Conservation (phyloP, 352 stramenopile genomes). For the Globisporangium cylindrosporum region DNA sequence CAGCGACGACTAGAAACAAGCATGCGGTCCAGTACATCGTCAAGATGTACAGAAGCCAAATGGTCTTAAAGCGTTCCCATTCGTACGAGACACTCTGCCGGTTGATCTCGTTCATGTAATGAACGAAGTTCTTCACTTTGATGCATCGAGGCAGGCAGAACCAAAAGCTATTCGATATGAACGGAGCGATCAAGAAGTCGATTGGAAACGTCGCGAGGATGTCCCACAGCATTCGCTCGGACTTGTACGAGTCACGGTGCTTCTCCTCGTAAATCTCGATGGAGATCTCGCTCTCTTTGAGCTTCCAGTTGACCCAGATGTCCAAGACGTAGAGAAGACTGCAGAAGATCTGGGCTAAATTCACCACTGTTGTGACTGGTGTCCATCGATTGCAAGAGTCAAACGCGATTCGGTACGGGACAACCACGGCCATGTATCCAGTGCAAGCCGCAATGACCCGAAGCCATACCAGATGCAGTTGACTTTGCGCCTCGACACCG, state of each 20-base stretch:
- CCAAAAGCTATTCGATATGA: conserved; percentile 26
- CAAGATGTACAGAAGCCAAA: conserved; percentile 54
- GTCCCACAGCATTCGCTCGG: conserved; percentile 41
- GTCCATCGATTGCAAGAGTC: conserved; percentile 37
- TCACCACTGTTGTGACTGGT: conserved; percentile 9
- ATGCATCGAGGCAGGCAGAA: conserved; percentile 44
- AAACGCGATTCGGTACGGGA: conserved; percentile 53
- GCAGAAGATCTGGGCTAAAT: conserved; percentile 35
- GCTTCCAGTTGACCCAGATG: conserved; percentile 53
- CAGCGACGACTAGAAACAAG: conserved; percentile 41
- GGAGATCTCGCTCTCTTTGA: conserved; percentile 38
- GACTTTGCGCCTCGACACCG: conserved; percentile 38
- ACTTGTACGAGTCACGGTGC: conserved; percentile 37
- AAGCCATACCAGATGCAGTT: conserved; percentile 42
- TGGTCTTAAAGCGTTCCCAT: conserved; percentile 29
- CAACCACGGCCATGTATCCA: conserved; percentile 37
- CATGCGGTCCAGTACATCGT: conserved; percentile 63
- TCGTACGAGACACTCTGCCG: conserved; percentile 20
- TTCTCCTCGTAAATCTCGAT: conserved; percentile 58
- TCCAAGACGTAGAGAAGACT: conserved; percentile 41
- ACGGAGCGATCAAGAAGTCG: conserved; percentile 30
- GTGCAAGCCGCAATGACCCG: conserved; percentile 32
- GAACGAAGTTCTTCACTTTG: conserved; percentile 48
- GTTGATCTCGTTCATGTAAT: conserved; percentile 62
- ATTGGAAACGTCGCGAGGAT: conserved; percentile 40